A percentile compares a stretch with the other conserved stretches of the same genome.
Conservation (phyloP, 1,284 basidiomycete genomes). For the Apiotrichum gamsii region DNA sequence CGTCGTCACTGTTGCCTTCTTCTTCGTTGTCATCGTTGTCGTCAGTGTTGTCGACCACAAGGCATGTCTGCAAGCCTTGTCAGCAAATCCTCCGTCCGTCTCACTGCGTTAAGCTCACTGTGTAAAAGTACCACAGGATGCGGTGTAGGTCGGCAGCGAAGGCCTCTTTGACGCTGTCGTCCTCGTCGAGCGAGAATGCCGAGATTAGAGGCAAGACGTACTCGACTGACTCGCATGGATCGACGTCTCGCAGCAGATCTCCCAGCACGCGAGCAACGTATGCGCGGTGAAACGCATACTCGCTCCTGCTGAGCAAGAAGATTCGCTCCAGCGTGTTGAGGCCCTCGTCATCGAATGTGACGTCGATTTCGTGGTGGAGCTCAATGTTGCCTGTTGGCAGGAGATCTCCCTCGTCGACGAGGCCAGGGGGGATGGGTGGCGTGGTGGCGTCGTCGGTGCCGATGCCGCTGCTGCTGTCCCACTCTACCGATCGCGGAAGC, state of each 20-base stretch:
- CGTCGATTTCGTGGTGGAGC: constrained; percentile 29
- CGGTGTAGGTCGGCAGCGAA: constrained; percentile 74
- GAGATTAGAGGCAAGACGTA: constrained; percentile 88
- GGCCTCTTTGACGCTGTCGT: constrained; percentile 85
- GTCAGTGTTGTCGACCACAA: constrained; percentile 14
- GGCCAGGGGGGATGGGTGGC: not conserved
- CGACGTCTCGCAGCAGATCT: constrained; percentile 64
- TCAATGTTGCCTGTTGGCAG: constrained; percentile 25
- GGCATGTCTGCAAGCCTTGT: constrained; percentile 15
- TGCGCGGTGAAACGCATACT: constrained; percentile 72
- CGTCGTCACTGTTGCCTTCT: too few species aligned
- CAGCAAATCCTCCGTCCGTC: not conserved
- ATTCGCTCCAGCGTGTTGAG: constrained; percentile 84
- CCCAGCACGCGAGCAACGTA: constrained; percentile 78
- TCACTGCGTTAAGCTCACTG: constrained; percentile 51
- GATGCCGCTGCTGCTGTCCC: not conserved
- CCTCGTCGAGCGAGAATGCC: constrained; percentile 80
- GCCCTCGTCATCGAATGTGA: constrained; percentile 56
- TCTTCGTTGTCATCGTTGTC: too few species aligned
- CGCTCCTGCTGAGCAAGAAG: constrained; percentile 84
- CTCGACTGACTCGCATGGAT: constrained; percentile 82
- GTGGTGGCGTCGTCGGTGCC: not conserved
- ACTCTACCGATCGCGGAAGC: too few species aligned
- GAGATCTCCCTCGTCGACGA: constrained; percentile 42
- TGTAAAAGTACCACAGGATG: constrained; percentile 93